Conservation (phyloP, 169 alveolate genomes). For the Cryptosporidium parvum region DNA sequence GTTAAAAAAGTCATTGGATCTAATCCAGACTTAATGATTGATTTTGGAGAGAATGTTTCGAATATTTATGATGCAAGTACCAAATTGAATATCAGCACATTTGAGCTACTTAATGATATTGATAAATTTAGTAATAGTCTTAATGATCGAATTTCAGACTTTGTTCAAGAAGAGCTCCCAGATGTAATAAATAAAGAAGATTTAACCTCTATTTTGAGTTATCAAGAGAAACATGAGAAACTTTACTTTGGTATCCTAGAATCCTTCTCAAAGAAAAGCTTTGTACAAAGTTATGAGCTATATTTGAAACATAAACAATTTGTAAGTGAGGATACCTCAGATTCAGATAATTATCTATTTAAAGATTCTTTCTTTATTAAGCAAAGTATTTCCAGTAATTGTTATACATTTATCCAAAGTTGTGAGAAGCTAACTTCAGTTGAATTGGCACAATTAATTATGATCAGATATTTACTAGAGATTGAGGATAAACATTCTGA, state of each 20-base stretch:
- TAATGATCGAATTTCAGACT: not conserved
- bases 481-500: not conserved
- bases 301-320: not conserved
- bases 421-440: slow-evolving; percentile 8
- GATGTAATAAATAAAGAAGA: not conserved
- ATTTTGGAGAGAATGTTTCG: slow-evolving; percentile 68
- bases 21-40: slow-evolving; percentile 70
- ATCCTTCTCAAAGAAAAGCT: slow-evolving; percentile 27
- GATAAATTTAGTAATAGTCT: not conserved
- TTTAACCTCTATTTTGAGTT: slow-evolving; percentile 2
- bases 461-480: slow-evolving; percentile 33
- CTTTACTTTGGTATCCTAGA: slow-evolving; percentile 8
- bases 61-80: slow-evolving; percentile 27
- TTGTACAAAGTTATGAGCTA: slow-evolving; percentile 14
- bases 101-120: slow-evolving; percentile 6
- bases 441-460: slow-evolving; percentile 36
- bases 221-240: slow-evolving; percentile 4
- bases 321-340: not conserved
- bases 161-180: slow-evolving; percentile 26
- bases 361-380: not conserved
- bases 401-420: slow-evolving; percentile 39
- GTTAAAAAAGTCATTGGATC: slow-evolving; percentile 60
- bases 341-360: not conserved
- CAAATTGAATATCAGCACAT: not conserved
- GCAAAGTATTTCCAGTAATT: slow-evolving; percentile 22